Base-by-base conservation (phyloP, 169 alveolate species). In the Theileria equi region DNA sequence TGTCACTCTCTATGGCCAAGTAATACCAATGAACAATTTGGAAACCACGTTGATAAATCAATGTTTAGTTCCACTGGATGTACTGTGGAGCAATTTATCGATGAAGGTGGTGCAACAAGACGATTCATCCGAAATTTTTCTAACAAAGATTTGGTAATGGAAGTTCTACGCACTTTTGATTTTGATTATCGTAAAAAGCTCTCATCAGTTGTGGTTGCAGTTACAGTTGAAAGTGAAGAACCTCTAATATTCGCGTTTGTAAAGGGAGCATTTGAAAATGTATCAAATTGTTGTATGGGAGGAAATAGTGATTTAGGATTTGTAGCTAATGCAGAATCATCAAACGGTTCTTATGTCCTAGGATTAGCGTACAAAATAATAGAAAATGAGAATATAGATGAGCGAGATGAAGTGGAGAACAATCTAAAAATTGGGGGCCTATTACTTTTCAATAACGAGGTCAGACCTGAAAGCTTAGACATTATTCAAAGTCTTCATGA, bases 381-480 rank as follows among this genome's bases (percentile, higher is more conserved):
- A 17, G 79, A 55, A 31, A 68, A 73, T 10, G 60, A 54, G 25
- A 60, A 55, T 5, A 31, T 77, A 29, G 38, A 61, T 17, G 73
- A 69, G 45, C 48, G 86, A 26, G 76, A 86, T n/a, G 34, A 38
- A 16, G 66, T 81, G 35, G 92, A 86, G 57, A 63, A 79, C 23
- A 68, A 86, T 26, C 80, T 86, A 77, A 76, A 60, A 13, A 66
- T 86, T 66, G 48, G 78, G 38, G 79, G 88, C 1, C 53, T 86
- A 11, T 70, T 86, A 8, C 54, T 86, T 59, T 86, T 86, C 77
- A 86, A 69, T 55, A 86, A 86, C 77, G 69, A 77, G 19, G 82
- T 86, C 11, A 73, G 88, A 23, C 58, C 44, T 34, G 92, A 86
- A 49, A 83, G 89, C 29, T 58, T 35, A 4, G 21, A 48, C 23